These are phyloP conservation scores for Chenopodium album DNA, from an alignment of 148 eudicot genomes.

Conservation along the genomic window DNA sequence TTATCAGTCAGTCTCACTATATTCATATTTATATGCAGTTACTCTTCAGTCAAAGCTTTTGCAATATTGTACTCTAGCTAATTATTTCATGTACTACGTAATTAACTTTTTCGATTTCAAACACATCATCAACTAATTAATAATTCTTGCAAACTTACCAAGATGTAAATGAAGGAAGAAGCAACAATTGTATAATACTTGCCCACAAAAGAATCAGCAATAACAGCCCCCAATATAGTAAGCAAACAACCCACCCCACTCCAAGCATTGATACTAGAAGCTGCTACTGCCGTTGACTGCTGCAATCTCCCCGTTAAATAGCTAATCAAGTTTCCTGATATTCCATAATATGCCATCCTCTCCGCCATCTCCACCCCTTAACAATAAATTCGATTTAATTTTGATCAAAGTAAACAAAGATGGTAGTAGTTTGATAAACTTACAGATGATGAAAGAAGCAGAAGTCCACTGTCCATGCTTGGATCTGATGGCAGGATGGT, in stretches of 20 bases:
- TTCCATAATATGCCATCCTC: slow-evolving; percentile 35
- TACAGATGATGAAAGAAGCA: slow-evolving; percentile 62
- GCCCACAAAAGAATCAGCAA: slow-evolving; percentile 51
- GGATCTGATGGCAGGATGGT: slow-evolving; percentile 41
- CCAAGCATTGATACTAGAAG: slow-evolving; percentile 43
- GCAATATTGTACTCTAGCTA: too few relatives aligned
- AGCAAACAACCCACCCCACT: slow-evolving; percentile 31
- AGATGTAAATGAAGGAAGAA: slow-evolving; percentile 40
- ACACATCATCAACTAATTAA: too few relatives aligned
- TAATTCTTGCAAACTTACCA: slow-evolving; percentile 27
- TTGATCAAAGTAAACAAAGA: neutral
- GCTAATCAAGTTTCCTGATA: slow-evolving; percentile 17
- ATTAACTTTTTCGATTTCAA: too few relatives aligned
- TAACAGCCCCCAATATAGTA: slow-evolving; percentile 42
- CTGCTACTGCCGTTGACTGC: slow-evolving; percentile 49
- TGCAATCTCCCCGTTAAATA: slow-evolving; percentile 24
- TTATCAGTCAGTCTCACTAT: too few relatives aligned
- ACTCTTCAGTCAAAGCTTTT: too few relatives aligned
- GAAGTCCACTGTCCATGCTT: slow-evolving; percentile 58
- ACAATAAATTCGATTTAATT: too few relatives aligned
- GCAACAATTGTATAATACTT: slow-evolving; percentile 33
- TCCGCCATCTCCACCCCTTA: slow-evolving; percentile 28
- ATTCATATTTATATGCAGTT: too few relatives aligned
- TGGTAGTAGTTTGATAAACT: neutral
- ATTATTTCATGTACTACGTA: too few relatives aligned